phyloP scores from a whole-genome alignment of 2,329 filamentous ascomycete genomes.

The Nigrospora osmanthi region DNA sequence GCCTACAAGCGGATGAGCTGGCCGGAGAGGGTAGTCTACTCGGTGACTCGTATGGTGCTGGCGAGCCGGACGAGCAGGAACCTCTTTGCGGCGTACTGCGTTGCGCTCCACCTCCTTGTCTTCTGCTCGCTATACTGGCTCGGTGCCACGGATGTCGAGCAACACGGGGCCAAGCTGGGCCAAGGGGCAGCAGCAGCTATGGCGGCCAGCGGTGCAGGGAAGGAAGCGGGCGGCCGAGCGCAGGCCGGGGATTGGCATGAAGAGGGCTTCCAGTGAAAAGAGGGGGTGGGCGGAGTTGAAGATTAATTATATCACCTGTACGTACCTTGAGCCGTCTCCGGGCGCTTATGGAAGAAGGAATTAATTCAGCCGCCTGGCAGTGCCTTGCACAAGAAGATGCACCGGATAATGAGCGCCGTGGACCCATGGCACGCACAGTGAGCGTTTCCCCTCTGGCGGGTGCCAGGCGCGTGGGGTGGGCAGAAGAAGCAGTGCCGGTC shows the following conservation, averaged over 20 bases:
- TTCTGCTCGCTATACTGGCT: slow-evolving; percentile 84
- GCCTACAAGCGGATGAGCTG: slow-evolving; percentile 91
- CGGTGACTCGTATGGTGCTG: slow-evolving; percentile 82
- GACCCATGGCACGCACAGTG: too few species aligned
- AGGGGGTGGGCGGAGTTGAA: too few species aligned
- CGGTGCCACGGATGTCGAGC: slow-evolving; percentile 58
- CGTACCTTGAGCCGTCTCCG: too few species aligned
- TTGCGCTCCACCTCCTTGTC: slow-evolving; percentile 80
- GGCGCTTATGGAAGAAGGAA: too few species aligned
- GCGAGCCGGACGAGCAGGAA: slow-evolving; percentile 87
- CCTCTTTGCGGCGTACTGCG: slow-evolving; percentile 85
- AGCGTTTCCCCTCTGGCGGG: too few species aligned
- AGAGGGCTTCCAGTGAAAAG: slow-evolving; percentile 39
- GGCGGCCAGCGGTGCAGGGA: slow-evolving; percentile 28
- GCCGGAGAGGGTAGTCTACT: slow-evolving; percentile 84
- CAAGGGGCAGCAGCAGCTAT: slow-evolving; percentile 37
- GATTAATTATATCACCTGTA: too few species aligned
- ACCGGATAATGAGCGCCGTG: too few species aligned
- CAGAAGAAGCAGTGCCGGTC: too few species aligned
- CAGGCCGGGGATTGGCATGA: slow-evolving; percentile 54
- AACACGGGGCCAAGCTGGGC: slow-evolving; percentile 50
- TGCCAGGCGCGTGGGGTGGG: too few species aligned
- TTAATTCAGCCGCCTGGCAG: too few species aligned
- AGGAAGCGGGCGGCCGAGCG: slow-evolving; percentile 21
- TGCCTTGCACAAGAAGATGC: too few species aligned